These are phyloP conservation scores for Tuber calosporum DNA, from an alignment of 495 filamentous ascomycete genomes.

Conservation along the genomic window DNA sequence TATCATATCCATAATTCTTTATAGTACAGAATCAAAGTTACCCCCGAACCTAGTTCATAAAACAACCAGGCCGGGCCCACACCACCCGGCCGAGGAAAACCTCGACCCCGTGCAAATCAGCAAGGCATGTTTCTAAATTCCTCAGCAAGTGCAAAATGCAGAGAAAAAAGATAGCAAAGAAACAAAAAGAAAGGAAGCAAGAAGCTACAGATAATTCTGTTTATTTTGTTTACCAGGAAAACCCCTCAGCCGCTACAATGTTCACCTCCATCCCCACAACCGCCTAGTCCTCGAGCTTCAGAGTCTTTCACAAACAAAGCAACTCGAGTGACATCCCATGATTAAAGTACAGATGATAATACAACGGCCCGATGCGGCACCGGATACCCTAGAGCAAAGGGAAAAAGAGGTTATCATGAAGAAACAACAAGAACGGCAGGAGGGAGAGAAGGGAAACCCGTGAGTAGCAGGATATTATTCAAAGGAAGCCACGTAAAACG, in stretches of 20 bases:
- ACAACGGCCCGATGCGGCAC: not conserved
- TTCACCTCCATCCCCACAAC: not conserved
- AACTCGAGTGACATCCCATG: slow-evolving; percentile 2
- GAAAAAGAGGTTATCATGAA: not conserved
- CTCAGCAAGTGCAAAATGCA: not conserved
- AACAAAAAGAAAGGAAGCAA: not conserved
- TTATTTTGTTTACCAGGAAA: not conserved
- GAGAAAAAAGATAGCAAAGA: not conserved
- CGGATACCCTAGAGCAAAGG: not conserved
- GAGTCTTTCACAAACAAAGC: not conserved
- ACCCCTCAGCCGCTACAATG: not conserved
- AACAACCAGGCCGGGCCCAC: not conserved
- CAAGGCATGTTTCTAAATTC: not conserved
- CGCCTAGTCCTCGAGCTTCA: not conserved
- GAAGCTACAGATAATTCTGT: not conserved
- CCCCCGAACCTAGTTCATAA: not conserved
- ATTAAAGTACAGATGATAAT: slow-evolving; percentile 4
- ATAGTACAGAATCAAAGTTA: not conserved
- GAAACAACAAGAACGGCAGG: not conserved
- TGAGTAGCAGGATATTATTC: not conserved
- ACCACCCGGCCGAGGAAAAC: not conserved
- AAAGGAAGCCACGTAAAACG: not conserved
- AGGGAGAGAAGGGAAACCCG: not conserved
- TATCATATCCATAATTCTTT: not conserved
- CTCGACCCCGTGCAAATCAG: not conserved